Percentiles rank a stretch among this genome's conserved stretches.
phyloP scores from a whole-genome alignment of 345 rosid species.

The Hypericum perforatum region DNA sequence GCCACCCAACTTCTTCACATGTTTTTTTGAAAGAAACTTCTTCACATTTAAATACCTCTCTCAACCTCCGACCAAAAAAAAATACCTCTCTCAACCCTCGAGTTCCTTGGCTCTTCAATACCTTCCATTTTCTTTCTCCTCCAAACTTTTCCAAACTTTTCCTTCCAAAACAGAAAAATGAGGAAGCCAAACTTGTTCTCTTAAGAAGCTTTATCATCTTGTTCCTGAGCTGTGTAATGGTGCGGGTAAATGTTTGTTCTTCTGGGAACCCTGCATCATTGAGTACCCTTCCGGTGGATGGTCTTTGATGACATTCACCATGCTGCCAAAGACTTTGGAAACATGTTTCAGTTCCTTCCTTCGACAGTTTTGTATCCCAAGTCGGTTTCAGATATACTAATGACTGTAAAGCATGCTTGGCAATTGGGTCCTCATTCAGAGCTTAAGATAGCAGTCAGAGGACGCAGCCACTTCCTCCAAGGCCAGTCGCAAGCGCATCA shows the following conservation, averaged over 20 bases:
- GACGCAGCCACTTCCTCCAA: not conserved
- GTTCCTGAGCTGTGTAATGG: slow-evolving; percentile 49
- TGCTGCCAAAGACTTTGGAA: slow-evolving; percentile 84
- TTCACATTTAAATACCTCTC: slow-evolving; percentile 45
- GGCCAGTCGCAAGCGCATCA: not conserved
- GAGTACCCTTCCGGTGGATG: slow-evolving; percentile 49
- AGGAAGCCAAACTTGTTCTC: slow-evolving; percentile 36
- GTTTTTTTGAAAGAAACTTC: no score
- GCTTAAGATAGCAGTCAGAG: slow-evolving; percentile 39
- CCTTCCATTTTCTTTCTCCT: slow-evolving; percentile 22
- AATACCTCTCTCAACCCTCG: slow-evolving; percentile 29
- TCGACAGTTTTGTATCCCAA: slow-evolving; percentile 71
- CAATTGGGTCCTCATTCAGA: slow-evolving; percentile 69
- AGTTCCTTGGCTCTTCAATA: slow-evolving; percentile 29
- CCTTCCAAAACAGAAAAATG: slow-evolving; percentile 23
- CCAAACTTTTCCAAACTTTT: slow-evolving; percentile 20
- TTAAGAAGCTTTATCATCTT: slow-evolving; percentile 47
- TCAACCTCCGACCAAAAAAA: no score
- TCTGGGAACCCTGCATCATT: slow-evolving; percentile 55
- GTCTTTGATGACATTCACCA: slow-evolving; percentile 58
- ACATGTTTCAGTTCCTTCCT: slow-evolving; percentile 54
- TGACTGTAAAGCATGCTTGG: slow-evolving; percentile 63
- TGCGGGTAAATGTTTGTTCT: slow-evolving; percentile 47
- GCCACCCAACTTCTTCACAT: slow-evolving; percentile 36
- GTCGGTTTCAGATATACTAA: slow-evolving; percentile 69